Percentiles rank a stretch among this genome's conserved stretches.
These are phyloP conservation scores for Arthroderma sp. DNA, from an alignment of 2,329 filamentous ascomycete species.

Conservation along the genomic window DNA sequence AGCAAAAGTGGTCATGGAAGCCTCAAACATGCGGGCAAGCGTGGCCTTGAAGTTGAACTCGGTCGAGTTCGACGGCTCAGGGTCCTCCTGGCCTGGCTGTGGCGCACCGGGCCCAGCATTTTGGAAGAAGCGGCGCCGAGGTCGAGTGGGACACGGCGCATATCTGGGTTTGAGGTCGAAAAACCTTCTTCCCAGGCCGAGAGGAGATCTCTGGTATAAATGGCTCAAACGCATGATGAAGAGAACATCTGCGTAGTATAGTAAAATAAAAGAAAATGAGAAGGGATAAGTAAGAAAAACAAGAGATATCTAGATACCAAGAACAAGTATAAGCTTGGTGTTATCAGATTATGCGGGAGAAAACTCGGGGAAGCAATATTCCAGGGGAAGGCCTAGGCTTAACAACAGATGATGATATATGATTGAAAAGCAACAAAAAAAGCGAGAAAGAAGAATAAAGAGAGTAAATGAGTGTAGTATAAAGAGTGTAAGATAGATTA, in stretches of 20 bases:
- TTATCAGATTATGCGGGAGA: no score
- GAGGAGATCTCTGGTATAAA: conserved; percentile 1
- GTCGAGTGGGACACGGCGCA: conserved; percentile 3
- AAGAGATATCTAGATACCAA: no score
- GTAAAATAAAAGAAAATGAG: background rate
- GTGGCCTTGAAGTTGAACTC: conserved; percentile 26
- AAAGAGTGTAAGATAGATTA: no score
- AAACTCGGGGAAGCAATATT: no score
- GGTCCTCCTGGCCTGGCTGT: conserved; percentile 7
- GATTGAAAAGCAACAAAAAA: no score
- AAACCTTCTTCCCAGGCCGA: conserved; percentile 2
- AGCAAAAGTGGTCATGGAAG: conserved; percentile 61
- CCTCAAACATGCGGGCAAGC: conserved; percentile 54
- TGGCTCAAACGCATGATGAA: conserved; percentile 6
- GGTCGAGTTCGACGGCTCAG: conserved; percentile 20
- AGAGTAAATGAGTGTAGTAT: no score
- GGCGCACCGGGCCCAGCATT: conserved; percentile 6
- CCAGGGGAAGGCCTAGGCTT: no score
- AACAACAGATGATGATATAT: no score
- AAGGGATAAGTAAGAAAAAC: no score
- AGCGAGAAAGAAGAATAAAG: no score
- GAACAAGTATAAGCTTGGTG: no score
- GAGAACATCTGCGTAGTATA: no score
- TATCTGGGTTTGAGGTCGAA: conserved; percentile 2
- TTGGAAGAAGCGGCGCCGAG: conserved; percentile 10